Base-by-base conservation (phyloP, 257 asterid genomes). In the Galeopsis tetrahit region DNA sequence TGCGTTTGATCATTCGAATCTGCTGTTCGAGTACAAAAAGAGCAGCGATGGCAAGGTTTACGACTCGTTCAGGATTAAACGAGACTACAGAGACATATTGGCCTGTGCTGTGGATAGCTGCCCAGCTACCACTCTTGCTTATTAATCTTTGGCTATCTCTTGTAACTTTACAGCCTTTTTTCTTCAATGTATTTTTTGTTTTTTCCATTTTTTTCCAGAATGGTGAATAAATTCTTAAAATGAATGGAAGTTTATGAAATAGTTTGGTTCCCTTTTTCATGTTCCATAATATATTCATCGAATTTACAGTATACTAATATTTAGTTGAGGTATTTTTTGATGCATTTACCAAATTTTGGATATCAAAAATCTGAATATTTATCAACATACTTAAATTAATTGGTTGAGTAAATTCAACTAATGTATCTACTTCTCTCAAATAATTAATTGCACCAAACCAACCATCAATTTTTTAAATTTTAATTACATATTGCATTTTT, bases 41-140 rank as follows among this genome's bases (percentile, higher is more conserved):
- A 95, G 98, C 84, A 80, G 94, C 0, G 86, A 95, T 57, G 96
- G 98, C 2, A 84, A 87, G 80, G 98, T 87, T 6, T 87, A 88
- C 11, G 99, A 95, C 64, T 88, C 96, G 17, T 95, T 95, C 68
- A 88, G 83, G 77, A 90, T 95, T 48, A 80, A 87, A 4, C 75
- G 99, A 60, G 98, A 90, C 78, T 95, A 95, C 15, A 87, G 90
- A 80, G 99, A 95, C 75, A 88, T 92, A 53, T 84, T 95, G 88
- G 91, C 89, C 33, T 95, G 98, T 79, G 81, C 87, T 4, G 71
- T 87, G 7, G 99, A 95, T 81, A 90, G 96, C 83, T 92, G 99
- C 85, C 84, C 98, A 1, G 84, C 94, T 64, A 83, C 46, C 44
- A 86, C 96, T 10, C 77, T 95, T 49, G 97, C 82, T 63, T 5